phyloP scores from a whole-genome alignment of 768 basidiomycete species.

The Pleurotus citrinopileatus region DNA sequence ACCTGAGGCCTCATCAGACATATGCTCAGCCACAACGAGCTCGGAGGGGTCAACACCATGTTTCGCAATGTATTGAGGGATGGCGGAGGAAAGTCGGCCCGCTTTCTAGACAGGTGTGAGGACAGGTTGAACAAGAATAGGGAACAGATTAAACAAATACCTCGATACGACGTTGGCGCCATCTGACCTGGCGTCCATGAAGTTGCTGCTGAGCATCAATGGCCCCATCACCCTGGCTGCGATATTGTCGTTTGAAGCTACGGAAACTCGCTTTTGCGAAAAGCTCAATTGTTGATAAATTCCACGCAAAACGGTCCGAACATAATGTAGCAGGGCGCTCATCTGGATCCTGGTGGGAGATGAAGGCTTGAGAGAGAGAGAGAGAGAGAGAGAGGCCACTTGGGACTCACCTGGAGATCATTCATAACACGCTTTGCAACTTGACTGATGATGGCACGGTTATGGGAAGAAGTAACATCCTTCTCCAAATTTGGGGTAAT shows the following conservation, averaged over 20 bases:
- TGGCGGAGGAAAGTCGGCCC: not conserved
- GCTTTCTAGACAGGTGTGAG: not conserved
- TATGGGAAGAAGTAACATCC: not conserved
- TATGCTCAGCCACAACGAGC: constrained; percentile 10
- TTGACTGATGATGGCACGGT: not conserved
- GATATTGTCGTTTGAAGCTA: constrained; percentile 3
- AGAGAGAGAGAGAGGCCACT: not conserved
- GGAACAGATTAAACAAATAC: not conserved
- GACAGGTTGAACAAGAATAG: not conserved
- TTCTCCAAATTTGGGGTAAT: not conserved
- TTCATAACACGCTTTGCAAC: not conserved
- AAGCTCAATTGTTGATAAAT: constrained; percentile 2
- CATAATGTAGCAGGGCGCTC: not conserved
- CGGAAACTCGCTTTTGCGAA: constrained; percentile 10
- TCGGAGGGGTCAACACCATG: constrained; percentile 3
- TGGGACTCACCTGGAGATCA: not conserved
- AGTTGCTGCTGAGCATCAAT: not conserved
- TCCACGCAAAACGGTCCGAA: not conserved
- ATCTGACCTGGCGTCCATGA: not conserved
- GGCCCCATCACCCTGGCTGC: not conserved
- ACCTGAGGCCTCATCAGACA: constrained; percentile 16
- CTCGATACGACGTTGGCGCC: constrained; percentile 10
- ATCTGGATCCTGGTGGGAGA: not conserved
- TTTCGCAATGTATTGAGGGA: not conserved
- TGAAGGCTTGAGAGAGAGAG: not conserved